Conservation (phyloP, 1,284 basidiomycete species). For the Austroboletus novae-zelandiae region DNA sequence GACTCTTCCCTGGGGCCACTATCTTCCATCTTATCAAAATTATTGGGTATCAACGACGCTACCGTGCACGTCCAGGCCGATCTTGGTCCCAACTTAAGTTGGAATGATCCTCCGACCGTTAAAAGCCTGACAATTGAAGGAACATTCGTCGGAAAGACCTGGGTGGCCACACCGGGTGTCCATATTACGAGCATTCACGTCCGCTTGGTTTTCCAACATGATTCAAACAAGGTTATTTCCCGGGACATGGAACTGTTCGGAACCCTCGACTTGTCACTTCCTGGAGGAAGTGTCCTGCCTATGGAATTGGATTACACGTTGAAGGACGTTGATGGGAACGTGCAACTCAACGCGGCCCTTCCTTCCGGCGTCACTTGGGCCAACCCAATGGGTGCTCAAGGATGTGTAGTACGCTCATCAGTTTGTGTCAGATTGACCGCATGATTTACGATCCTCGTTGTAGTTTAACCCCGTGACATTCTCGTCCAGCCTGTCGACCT, state of each 20-base stretch:
- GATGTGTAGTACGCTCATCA: conserved; percentile 1
- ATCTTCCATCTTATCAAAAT: conserved; percentile 1
- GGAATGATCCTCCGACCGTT: neutral
- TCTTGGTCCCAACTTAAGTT: conserved; percentile 6
- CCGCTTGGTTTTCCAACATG: neutral
- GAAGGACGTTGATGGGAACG: conserved; percentile 1
- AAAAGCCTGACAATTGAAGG: conserved; percentile 2
- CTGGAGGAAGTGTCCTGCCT: conserved; percentile 1
- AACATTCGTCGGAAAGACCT: conserved; percentile 1
- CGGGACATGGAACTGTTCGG: conserved; percentile 2
- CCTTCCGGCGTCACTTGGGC: conserved; percentile 6
- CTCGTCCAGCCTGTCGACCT: neutral
- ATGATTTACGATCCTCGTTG: neutral
- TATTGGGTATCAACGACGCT: neutral
- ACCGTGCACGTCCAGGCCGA: neutral
- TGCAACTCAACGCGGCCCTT: conserved; percentile 2
- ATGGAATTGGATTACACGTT: conserved; percentile 8
- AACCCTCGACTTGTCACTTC: conserved; percentile 1
- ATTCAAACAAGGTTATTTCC: neutral
- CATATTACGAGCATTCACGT: conserved; percentile 4
- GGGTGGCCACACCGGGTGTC: neutral
- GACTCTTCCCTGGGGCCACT: conserved; percentile 3
- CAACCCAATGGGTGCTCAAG: conserved; percentile 9
- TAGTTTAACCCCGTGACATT: conserved; percentile 9
- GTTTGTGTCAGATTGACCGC: neutral